Percentiles rank a stretch among this genome's conserved stretches.
phyloP scores from a whole-genome alignment of 2,329 filamentous ascomycete genomes.

The Orbilia quercus region DNA sequence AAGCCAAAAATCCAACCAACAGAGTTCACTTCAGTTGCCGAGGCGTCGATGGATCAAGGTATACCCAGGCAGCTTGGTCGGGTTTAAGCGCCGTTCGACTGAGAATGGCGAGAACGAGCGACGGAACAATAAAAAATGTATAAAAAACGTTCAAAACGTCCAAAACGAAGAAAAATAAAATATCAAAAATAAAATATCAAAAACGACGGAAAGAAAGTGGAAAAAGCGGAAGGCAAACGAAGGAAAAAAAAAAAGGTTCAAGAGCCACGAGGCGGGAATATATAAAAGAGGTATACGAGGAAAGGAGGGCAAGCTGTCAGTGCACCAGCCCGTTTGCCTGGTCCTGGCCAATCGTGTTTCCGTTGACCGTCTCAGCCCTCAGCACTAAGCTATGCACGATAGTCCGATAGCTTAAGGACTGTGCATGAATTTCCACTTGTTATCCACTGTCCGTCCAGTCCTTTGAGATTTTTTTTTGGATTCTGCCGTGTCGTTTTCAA shows the following conservation, averaged over 20 bases:
- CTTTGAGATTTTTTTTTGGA: background rate
- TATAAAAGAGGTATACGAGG: constrained; percentile 11
- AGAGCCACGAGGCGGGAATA: constrained; percentile 40
- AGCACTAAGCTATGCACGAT: constrained; percentile 38
- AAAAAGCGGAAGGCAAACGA: constrained; percentile 22
- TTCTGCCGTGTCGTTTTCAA: constrained; percentile 21
- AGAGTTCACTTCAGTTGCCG: background rate
- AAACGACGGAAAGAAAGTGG: background rate
- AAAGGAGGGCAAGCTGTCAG: constrained; percentile 33
- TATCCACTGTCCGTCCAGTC: background rate
- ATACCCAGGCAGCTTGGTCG: too few species aligned
- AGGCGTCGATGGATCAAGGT: background rate
- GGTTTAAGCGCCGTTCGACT: constrained; percentile 43
- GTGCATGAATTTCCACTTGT: constrained; percentile 25
- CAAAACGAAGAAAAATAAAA: constrained; percentile 19
- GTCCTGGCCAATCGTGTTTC: constrained; percentile 38
- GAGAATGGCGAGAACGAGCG: constrained; percentile 15
- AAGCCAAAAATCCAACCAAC: background rate
- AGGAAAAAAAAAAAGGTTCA: constrained; percentile 32
- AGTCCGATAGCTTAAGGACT: constrained; percentile 43
- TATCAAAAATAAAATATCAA: background rate
- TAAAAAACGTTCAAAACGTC: too few species aligned
- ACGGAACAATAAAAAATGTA: constrained; percentile 7
- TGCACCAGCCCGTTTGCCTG: constrained; percentile 46
- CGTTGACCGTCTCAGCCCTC: constrained; percentile 42